phyloP scores from a whole-genome alignment of 78 protist species.

The Polysphondylium violaceum region DNA sequence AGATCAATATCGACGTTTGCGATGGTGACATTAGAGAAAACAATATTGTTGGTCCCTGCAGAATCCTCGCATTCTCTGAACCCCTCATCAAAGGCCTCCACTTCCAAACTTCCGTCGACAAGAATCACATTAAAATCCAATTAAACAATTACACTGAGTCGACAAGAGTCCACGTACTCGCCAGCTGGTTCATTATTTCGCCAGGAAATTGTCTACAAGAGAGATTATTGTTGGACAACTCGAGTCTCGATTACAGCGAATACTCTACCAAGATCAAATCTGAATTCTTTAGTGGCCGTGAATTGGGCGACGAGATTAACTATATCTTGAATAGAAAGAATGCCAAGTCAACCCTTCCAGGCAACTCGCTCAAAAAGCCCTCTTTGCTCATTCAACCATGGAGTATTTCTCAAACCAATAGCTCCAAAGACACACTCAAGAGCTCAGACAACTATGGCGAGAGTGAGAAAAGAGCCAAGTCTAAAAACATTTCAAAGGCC shows the following conservation, averaged over 20 bases:
- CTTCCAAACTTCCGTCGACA: background rate
- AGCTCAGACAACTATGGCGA: background rate
- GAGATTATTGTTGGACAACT: background rate
- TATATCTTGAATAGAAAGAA: constrained; percentile 64
- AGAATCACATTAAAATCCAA: constrained; percentile 2
- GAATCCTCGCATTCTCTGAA: background rate
- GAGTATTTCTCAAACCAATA: constrained; percentile 31
- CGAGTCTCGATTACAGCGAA: background rate
- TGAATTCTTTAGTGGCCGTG: constrained; percentile 51
- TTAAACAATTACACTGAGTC: background rate
- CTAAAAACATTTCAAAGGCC: background rate
- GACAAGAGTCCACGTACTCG: constrained; percentile 50
- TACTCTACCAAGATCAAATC: constrained; percentile 9
- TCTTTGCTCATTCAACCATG: constrained; percentile 47
- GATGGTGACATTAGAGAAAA: constrained; percentile 60
- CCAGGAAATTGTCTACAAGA: background rate
- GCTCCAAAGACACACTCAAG: background rate
- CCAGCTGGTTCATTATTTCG: constrained; percentile 44
- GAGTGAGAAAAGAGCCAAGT: background rate
- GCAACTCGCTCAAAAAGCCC: constrained; percentile 68
- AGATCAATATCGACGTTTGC: constrained; percentile 45
- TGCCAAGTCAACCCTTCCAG: constrained; percentile 35
- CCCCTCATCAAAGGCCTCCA: background rate
- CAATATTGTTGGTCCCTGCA: constrained; percentile 22
- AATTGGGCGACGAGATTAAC: constrained; percentile 62